Evolutionary conservation across 1,284 basidiomycete species (phyloP), one percentile per base, ranked within the genome.

Genomic region (Crepidotus sp.): DNA sequence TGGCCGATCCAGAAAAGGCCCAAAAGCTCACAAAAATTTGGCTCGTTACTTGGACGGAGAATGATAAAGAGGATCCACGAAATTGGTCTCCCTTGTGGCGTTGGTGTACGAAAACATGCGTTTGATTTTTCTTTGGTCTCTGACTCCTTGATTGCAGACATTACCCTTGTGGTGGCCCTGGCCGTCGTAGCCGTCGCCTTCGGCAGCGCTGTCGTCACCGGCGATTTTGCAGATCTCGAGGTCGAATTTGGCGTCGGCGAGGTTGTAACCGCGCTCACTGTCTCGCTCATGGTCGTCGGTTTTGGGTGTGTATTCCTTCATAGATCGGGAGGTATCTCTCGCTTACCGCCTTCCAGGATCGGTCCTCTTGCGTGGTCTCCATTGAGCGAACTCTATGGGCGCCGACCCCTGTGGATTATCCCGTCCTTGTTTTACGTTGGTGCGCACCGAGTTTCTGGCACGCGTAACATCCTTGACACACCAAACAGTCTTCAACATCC

Each of bases 401-500:
- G 62, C 0, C 62, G 69, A 19, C 66, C 68, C 3, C 55, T 76
- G 34, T 76, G 76, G 55, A 60, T 77, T 51, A 50, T 67, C 36
- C 60, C 73, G 4, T 72, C 73, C 55, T 45, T 70, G 46, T 54
- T 71, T 32, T 80, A 79, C 61, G 55, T 59, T 19, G 52, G 58
- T 50, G 35, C 45, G 54, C 54, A n/a, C 8, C 25, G 14, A 14
- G 13, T 10, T n/a, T 15, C 6, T 30, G 27, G n/a, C n/a, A n/a
- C 37, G 21, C 34, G 13, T 1, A 10, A n/a, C 19, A n/a, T 21
- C 10, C 14, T 6, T 27, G 19, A 19, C 30, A 6, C 15, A 45
- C 21, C 45, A 11, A 22, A 13, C 33, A 53, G 48, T 63, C 25
- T 61, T 64, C 52, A 59, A 59, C 43, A 61, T 65, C 24, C 61